Evolutionary conservation across 176 grass and related monocot species (phyloP), one percentile per base, ranked within the genome.

Genomic region (Elymus sibiricus): DNA sequence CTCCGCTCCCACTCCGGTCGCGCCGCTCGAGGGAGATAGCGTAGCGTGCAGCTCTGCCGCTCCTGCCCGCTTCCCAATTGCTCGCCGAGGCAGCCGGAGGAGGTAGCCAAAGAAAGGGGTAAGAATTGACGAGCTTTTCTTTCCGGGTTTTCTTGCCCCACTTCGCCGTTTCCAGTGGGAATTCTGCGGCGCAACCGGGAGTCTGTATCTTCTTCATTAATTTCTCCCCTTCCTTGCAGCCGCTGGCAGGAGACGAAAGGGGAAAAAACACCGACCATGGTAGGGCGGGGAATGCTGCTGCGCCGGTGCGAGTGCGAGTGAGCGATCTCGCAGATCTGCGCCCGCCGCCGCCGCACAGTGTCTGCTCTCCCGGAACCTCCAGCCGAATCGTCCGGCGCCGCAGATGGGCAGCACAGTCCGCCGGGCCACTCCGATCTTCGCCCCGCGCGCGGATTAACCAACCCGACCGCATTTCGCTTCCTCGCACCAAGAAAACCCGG

Each of bases 311-410:
- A 74, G 13, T 0, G 40, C 15, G 42, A 74, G 17, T 22, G 66
- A 6, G 40, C 76, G 29, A 26, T 79, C 84, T 76, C 8, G 22
- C 80, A 90, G 85, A 90, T 90, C 89, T 87, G 58, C 84, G 15
- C 15, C 29, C 7, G 28, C 64, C 28, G 64, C 64, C 28, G 26
- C 46, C 13, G 37, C 37, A 22, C 22, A 17, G 43, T 7, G 31
- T 39, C n/a, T 25, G 51, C 51, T 21, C 2, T 9, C 4, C 37
- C 6, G 7, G 26, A 74, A 75, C 66, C 69, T 4, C 25, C 32
- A 58, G 46, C 40, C 81, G 15, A 9, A 26, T 9, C 6, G 8
- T 39, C 63, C 55, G 78, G 85, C 72, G 5, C 21, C 7, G 4
- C 49, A 28, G 63, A 16, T 43, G 61, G 31, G 64, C 25, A 67